A percentile compares a stretch with the other conserved stretches of the same genome.
phyloP scores from a whole-genome alignment of 805 yeast genomes.

The Ogataea minuta region DNA sequence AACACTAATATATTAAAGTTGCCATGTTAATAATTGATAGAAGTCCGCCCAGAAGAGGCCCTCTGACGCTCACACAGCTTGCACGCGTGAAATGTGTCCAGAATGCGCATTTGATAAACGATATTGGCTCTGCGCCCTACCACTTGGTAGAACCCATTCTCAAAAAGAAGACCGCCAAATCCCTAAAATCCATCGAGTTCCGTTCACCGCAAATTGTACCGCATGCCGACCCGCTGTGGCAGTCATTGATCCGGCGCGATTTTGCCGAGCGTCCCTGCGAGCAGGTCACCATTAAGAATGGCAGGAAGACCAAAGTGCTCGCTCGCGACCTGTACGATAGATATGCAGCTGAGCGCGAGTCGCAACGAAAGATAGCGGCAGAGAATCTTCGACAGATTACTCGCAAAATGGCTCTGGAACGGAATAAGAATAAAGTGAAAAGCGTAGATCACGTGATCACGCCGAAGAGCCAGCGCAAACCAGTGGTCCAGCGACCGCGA shows the following conservation, averaged over 20 bases:
- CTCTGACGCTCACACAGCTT: slow-evolving; percentile 26
- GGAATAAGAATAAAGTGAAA: slow-evolving; percentile 42
- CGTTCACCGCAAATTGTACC: slow-evolving; percentile 43
- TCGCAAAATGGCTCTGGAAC: slow-evolving; percentile 37
- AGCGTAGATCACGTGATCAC: slow-evolving; percentile 29
- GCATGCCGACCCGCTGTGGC: slow-evolving; percentile 47
- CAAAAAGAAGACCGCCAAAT: slow-evolving; percentile 42
- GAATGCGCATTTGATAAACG: slow-evolving; percentile 32
- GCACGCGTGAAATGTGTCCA: slow-evolving; percentile 32
- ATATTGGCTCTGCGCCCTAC: slow-evolving; percentile 37
- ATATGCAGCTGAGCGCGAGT: slow-evolving; percentile 42
- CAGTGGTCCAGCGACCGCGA: slow-evolving; percentile 18
- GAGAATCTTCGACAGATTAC: slow-evolving; percentile 43
- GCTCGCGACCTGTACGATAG: slow-evolving; percentile 39
- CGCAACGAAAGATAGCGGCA: slow-evolving; percentile 43
- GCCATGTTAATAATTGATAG: slow-evolving; percentile 12
- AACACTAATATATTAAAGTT: not conserved
- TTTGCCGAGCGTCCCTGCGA: slow-evolving; percentile 44
- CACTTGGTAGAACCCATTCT: slow-evolving; percentile 49
- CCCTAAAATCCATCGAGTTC: slow-evolving; percentile 40
- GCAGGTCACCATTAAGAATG: slow-evolving; percentile 16
- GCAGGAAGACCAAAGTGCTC: slow-evolving; percentile 30
- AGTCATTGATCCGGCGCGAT: slow-evolving; percentile 42
- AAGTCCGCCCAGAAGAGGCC: slow-evolving; percentile 25
- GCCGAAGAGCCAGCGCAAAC: slow-evolving; percentile 16